phyloP scores from a whole-genome alignment of 768 basidiomycete genomes.

The Dentipellis fragilis region DNA sequence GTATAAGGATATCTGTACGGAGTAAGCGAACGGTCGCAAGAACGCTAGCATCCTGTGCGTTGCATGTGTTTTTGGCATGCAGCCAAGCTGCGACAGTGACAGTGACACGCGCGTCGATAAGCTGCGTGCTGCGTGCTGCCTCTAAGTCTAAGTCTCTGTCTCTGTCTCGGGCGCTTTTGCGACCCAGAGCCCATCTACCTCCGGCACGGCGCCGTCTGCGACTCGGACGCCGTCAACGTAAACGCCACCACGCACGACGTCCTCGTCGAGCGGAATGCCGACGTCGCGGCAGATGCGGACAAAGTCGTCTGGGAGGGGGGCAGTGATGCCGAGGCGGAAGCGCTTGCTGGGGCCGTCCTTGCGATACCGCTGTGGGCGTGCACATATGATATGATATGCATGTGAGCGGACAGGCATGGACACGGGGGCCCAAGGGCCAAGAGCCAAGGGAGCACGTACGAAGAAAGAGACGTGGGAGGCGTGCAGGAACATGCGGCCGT shows the following conservation, averaged over 20 bases:
- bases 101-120: background rate
- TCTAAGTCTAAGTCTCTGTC: too few relatives aligned
- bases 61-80: too few relatives aligned
- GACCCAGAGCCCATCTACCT: constrained; percentile 8
- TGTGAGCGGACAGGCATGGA: background rate
- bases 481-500: constrained; percentile 12
- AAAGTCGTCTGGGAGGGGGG: constrained; percentile 12
- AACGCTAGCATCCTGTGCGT: too few relatives aligned
- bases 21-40: too few relatives aligned
- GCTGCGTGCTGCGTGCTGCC: background rate
- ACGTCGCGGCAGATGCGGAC: constrained; percentile 6
- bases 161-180: too few relatives aligned
- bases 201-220: background rate
- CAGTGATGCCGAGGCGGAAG: constrained; percentile 9
- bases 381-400: background rate
- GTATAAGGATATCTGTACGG: too few relatives aligned
- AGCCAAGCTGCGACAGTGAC: background rate
- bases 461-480: constrained; percentile 10
- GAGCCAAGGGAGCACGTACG: background rate
- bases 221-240: constrained; percentile 5
- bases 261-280: background rate
- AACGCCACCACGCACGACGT: constrained; percentile 4
- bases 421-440: background rate
- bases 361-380: constrained; percentile 7
- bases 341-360: constrained; percentile 7